Base-by-base conservation (phyloP, 352 stramenopile species). In the Phytophthora brassicae region DNA sequence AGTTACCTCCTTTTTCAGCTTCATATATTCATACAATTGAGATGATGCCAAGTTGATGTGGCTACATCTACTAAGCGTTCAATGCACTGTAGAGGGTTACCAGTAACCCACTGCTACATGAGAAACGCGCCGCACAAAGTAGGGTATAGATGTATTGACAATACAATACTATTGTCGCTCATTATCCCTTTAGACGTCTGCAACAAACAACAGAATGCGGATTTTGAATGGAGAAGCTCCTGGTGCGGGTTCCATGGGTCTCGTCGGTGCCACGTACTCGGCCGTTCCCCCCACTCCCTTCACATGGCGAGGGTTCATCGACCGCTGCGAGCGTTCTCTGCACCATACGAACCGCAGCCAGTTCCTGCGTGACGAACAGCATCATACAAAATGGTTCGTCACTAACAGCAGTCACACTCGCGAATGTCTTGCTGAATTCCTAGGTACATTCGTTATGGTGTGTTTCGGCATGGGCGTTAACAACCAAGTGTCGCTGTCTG, bases 281-380 rank as follows among this genome's bases (percentile, higher is more conserved):
- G 38, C 38, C n/a, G 38, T 44, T 22, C 35, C 38, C 14, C 38
- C 38, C 38, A 44, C 38, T 16, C 38, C 43, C 22, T 35, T 50
- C 43, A 35, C 19, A 3, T 50, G 14, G 20, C 13, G 23, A 12
- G 43, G 43, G 0, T 50, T 50, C 42, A 44, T 44, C 2, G 60
- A 67, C 43, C 59, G 38, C 4, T 68, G 60, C 44, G 60, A 68
- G 13, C 52, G 60, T 8, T 56, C 60, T 2, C 38, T 68, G 1
- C 60, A 68, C 31, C 60, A 51, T 38, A 68, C 60, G 7, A 68
- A 68, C 52, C 60, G 60, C 29, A 68, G 60, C 9, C 60, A 58
- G 14, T 68, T 48, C 52, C 22, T 24, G 2, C 60, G 24, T 7
- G 52, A 58, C 24, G 52, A 62, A 48, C 22, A 53, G 2, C 60